Evolutionary conservation across 352 stramenopile genomes (phyloP).

Genomic region (Aphanomyces astaci): DNA sequence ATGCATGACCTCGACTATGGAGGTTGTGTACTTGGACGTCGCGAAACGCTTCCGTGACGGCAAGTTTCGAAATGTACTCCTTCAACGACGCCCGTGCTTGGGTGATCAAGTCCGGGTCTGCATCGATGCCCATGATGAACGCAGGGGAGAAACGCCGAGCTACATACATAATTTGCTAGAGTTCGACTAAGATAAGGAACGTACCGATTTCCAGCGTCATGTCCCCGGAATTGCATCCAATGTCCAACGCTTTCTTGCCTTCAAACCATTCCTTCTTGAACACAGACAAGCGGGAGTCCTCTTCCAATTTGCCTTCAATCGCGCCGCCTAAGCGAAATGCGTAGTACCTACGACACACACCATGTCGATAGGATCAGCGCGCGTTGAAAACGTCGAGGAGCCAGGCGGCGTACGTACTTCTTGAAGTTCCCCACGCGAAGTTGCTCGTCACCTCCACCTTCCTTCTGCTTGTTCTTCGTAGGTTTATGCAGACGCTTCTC

Average conservation of each 20-base stretch:
- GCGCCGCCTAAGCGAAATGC: conserved; percentile 60
- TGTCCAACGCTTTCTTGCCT: conserved; percentile 53
- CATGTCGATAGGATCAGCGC: background rate
- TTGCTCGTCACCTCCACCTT: background rate
- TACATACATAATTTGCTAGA: conserved; percentile 16
- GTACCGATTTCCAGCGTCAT: conserved; percentile 61
- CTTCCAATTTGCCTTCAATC: conserved; percentile 37
- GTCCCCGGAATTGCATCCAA: conserved; percentile 78
- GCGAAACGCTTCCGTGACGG: conserved; percentile 45
- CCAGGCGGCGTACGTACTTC: conserved; percentile 31
- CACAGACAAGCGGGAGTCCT: conserved; percentile 49
- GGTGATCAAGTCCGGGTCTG: conserved; percentile 58
- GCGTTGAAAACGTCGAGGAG: background rate
- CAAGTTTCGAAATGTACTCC: conserved; percentile 49
- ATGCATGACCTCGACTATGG: too few species aligned
- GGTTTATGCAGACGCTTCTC: conserved; percentile 36
- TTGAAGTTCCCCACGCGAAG: conserved; percentile 61
- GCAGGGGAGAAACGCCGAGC: conserved; percentile 42
- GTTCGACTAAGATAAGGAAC: background rate
- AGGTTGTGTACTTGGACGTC: conserved; percentile 13
- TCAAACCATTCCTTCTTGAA: conserved; percentile 64
- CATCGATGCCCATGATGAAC: conserved; percentile 63
- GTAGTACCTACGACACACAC: conserved; percentile 48
- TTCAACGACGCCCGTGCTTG: conserved; percentile 51
- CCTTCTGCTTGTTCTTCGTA: background rate